These are phyloP conservation scores for Xerocomus potaroensis DNA, from an alignment of 768 basidiomycete genomes.

Conservation along the genomic window DNA sequence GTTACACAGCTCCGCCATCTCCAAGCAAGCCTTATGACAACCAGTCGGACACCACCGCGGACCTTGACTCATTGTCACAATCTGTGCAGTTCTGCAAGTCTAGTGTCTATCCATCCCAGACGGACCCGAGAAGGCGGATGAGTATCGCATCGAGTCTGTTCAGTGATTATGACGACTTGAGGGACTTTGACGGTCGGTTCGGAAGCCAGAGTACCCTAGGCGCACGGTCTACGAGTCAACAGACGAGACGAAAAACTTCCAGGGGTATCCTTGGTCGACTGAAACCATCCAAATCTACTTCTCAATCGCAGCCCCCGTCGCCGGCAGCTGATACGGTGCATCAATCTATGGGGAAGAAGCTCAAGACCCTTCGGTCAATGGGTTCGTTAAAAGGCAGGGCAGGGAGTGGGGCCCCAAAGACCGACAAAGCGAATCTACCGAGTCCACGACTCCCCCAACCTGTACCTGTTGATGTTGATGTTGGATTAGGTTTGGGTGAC, in stretches of 20 bases:
- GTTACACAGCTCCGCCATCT: conserved; percentile 54
- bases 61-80: conserved; percentile 20
- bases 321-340: conserved; percentile 38
- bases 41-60: conserved; percentile 17
- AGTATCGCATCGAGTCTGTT: conserved; percentile 70
- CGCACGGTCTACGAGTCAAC: conserved; percentile 35
- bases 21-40: conserved; percentile 27
- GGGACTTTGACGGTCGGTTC: conserved; percentile 84
- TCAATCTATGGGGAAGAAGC: conserved; percentile 40
- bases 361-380: conserved; percentile 79
- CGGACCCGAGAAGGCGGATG: conserved; percentile 51
- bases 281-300: conserved; percentile 40
- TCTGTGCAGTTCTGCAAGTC: conserved; percentile 17
- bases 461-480: conserved; percentile 53
- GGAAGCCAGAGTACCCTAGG: conserved; percentile 75
- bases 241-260: conserved; percentile 55
- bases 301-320: conserved; percentile 44
- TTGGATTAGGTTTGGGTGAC: conserved; percentile 53
- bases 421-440: conserved; percentile 37
- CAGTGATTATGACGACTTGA: conserved; percentile 85
- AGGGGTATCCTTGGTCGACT: conserved; percentile 63
- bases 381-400: conserved; percentile 65
- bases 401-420: conserved; percentile 22
- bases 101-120: conserved; percentile 26
- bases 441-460: conserved; percentile 54